These are phyloP conservation scores for Melampsora medusae DNA, from an alignment of 1,284 basidiomycete species.

Conservation along the genomic window DNA sequence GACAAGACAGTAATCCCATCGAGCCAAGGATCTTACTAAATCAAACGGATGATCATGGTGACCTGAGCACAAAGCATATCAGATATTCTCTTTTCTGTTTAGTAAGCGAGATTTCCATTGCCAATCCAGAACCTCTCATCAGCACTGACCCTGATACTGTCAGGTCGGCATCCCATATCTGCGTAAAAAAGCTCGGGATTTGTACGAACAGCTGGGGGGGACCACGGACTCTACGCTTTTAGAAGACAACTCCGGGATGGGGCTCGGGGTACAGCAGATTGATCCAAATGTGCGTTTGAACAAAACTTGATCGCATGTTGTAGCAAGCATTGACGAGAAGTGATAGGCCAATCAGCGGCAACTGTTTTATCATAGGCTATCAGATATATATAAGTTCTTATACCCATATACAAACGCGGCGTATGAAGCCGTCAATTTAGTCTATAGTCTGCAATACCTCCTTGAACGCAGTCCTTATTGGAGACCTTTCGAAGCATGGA, in stretches of 20 bases:
- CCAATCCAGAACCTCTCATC: not conserved
- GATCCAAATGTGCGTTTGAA: slow-evolving; percentile 23
- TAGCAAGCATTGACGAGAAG: slow-evolving; percentile 1
- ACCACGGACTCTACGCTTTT: slow-evolving; percentile 68
- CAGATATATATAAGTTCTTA: slow-evolving; percentile 50
- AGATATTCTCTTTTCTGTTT: slow-evolving; percentile 50
- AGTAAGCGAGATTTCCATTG: slow-evolving; percentile 45
- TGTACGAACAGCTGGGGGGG: slow-evolving; percentile 85
- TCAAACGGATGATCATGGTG: slow-evolving; percentile 66
- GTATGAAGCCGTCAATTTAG: slow-evolving; percentile 77
- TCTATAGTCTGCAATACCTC: slow-evolving; percentile 83
- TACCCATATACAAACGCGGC: slow-evolving; percentile 79
- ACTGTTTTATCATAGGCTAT: slow-evolving; percentile 4
- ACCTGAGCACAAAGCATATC: slow-evolving; percentile 65
- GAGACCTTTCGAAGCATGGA: slow-evolving; percentile 83
- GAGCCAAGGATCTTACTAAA: slow-evolving; percentile 55
- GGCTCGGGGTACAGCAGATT: too few species aligned
- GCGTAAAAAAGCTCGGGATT: slow-evolving; percentile 80
- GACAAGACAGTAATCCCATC: slow-evolving; percentile 60
- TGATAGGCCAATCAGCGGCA: slow-evolving; percentile 20
- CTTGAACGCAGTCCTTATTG: slow-evolving; percentile 84
- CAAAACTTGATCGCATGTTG: slow-evolving; percentile 50
- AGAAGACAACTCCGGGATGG: slow-evolving; percentile 58
- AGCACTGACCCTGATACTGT: not conserved
- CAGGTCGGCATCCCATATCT: slow-evolving; percentile 86